Evolutionary conservation across 257 asterid species (phyloP), one percentile per base, ranked within the genome.

Genomic region (Haberlea rhodopensis): DNA sequence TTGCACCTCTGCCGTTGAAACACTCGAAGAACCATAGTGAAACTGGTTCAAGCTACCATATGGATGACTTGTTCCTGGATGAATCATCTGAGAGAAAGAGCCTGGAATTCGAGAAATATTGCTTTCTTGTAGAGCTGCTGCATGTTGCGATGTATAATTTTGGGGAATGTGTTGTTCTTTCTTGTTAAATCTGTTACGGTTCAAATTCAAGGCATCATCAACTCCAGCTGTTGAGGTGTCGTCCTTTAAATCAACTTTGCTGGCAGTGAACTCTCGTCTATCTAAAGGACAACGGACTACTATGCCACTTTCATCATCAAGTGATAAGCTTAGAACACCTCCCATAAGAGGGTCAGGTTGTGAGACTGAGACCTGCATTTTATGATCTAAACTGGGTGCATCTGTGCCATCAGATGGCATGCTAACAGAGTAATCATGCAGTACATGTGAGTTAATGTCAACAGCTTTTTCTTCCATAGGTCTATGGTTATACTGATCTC

Each of bases 11-110:
- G 71, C 15, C 0, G 57, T 57, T 46, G 79, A 65, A 65, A 57
- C 70, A 43, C n/a, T 24, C 18, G 80, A 34, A 43, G 78, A 46
- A 49, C 59, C 75, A 62, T 75, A 61, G 21, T 52, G 72, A 22
- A 75, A 51, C 57, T 73, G 76, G 73, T 68, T 72, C 51, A 56
- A 49, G 64, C 60, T 57, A 31, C 76, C 71, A 25, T 80, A 80
- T n/a, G 69, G 58, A 61, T 55, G 68, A 16, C 22, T 68, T 37
- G 58, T 63, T 37, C 75, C 80, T 25, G 78, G 78, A 77, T 71
- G 74, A 25, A 51, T 52, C 21, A 74, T 52, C 71, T 65, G 82
- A 53, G 71, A 16, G 63, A 58, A 59, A 63, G 75, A 10, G 7
- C 70, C 69, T n/a, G 64, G 76, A 63, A 45, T 21, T 53, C 18